phyloP scores from a whole-genome alignment of 768 basidiomycete species.

The Suillus tomentosus region DNA sequence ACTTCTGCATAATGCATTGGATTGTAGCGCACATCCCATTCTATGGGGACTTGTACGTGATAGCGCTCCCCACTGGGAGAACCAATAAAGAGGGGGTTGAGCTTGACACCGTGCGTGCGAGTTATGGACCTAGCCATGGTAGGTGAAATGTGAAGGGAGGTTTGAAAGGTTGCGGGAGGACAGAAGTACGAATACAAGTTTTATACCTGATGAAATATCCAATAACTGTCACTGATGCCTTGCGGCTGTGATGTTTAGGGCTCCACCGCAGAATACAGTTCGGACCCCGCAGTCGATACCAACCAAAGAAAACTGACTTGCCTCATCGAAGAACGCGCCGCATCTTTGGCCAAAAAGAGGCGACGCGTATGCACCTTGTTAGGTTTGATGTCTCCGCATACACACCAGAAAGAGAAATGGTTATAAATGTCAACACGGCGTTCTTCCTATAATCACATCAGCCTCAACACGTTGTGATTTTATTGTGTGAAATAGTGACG shows the following conservation, averaged over 20 bases:
- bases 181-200: background rate
- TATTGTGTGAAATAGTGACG: constrained; percentile 8
- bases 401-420: constrained; percentile 11
- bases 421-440: background rate
- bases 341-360: background rate
- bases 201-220: constrained; percentile 18
- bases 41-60: constrained; percentile 27
- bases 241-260: background rate
- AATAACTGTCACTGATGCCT: constrained; percentile 4
- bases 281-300: constrained; percentile 15
- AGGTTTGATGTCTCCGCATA: background rate
- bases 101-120: constrained; percentile 15
- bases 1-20: constrained; percentile 33
- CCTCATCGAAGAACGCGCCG: constrained; percentile 18
- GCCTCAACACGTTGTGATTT: constrained; percentile 9
- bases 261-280: background rate
- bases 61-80: constrained; percentile 16
- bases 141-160: constrained; percentile 11
- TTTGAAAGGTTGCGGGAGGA: background rate
- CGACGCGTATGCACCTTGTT: constrained; percentile 2
- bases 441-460: constrained; percentile 16
- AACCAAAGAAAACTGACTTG: constrained; percentile 13
- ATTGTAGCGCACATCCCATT: constrained; percentile 54
- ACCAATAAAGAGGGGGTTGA: constrained; percentile 23
- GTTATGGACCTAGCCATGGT: constrained; percentile 11